Evolutionary conservation across 2,329 filamentous ascomycete genomes (phyloP).

Genomic region (Nemania serpens): DNA sequence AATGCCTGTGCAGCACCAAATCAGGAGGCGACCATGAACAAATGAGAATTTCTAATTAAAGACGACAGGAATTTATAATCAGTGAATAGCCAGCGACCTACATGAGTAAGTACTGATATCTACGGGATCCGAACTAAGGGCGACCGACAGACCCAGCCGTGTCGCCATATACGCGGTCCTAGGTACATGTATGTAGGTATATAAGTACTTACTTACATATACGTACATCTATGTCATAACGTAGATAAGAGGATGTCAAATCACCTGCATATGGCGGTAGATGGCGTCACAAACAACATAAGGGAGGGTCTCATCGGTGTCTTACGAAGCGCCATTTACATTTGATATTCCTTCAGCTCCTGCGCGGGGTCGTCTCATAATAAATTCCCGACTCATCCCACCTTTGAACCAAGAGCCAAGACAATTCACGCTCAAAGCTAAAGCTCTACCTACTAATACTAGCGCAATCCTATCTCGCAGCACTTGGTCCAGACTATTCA

Average conservation of each 20-base stretch:
- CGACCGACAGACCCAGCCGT: too few relatives aligned
- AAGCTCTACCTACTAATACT: too few relatives aligned
- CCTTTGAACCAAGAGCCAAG: not conserved
- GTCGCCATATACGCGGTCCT: too few relatives aligned
- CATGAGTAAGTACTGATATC: too few relatives aligned
- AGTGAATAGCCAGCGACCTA: not conserved
- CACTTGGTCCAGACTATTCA: too few relatives aligned
- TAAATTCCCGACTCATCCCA: constrained; percentile 4
- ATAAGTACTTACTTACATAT: too few relatives aligned
- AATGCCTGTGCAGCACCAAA: not conserved
- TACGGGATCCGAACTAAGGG: too few relatives aligned
- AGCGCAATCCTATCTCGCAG: too few relatives aligned
- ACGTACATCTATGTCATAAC: too few relatives aligned
- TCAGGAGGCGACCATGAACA: not conserved
- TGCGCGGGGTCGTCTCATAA: constrained; percentile 2
- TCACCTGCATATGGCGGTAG: constrained; percentile 26
- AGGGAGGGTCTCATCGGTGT: constrained; percentile 11
- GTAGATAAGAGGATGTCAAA: constrained; percentile 21
- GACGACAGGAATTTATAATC: not conserved
- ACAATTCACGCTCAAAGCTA: not conserved
- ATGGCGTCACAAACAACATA: constrained; percentile 21
- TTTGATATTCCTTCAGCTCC: constrained; percentile 1
- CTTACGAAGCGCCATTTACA: not conserved
- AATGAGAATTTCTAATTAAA: constrained; percentile 13
- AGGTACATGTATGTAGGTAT: too few relatives aligned